Evolutionary conservation across 2,329 filamentous ascomycete genomes (phyloP).

Genomic region (Orbilia ellipsospora): DNA sequence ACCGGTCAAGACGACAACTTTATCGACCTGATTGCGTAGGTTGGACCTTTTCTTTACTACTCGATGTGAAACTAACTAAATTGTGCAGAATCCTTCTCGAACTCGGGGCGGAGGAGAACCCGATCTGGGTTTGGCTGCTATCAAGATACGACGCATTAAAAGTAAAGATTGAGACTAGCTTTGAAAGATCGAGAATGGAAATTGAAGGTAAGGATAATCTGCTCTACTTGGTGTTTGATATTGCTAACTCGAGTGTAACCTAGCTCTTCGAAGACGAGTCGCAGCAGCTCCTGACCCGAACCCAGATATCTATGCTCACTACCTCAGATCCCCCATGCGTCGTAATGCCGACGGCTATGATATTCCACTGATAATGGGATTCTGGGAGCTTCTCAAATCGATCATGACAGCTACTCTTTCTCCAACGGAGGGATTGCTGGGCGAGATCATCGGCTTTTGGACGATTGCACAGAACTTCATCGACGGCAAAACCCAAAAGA

Average conservation of each 20-base stretch:
- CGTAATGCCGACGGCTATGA: constrained; percentile 78
- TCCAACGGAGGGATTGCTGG: constrained; percentile 78
- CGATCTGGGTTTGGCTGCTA: constrained; percentile 94
- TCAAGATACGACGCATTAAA: constrained; percentile 91
- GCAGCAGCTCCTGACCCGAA: constrained; percentile 78
- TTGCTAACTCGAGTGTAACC: constrained; percentile 2
- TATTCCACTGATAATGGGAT: constrained; percentile 80
- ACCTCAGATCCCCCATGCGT: constrained; percentile 78
- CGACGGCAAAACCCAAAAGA: constrained; percentile 82
- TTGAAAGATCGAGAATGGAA: constrained; percentile 88
- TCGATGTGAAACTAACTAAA: constrained; percentile 1
- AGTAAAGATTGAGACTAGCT: constrained; percentile 80
- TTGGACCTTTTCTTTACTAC: neutral
- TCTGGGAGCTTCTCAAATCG: constrained; percentile 88
- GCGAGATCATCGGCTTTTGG: constrained; percentile 94
- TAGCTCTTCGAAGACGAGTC: constrained; percentile 80
- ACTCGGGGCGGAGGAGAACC: constrained; percentile 92
- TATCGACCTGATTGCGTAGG: constrained; percentile 81
- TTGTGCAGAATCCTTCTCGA: constrained; percentile 76
- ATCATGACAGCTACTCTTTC: constrained; percentile 81
- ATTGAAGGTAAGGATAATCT: constrained; percentile 71
- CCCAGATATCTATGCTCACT: constrained; percentile 75
- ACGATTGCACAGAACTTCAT: constrained; percentile 91
- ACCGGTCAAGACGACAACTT: constrained; percentile 75
- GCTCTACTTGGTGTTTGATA: neutral